These are phyloP conservation scores for Omphalotus guepiniiformis DNA, from an alignment of 768 basidiomycete genomes.

Conservation along the genomic window DNA sequence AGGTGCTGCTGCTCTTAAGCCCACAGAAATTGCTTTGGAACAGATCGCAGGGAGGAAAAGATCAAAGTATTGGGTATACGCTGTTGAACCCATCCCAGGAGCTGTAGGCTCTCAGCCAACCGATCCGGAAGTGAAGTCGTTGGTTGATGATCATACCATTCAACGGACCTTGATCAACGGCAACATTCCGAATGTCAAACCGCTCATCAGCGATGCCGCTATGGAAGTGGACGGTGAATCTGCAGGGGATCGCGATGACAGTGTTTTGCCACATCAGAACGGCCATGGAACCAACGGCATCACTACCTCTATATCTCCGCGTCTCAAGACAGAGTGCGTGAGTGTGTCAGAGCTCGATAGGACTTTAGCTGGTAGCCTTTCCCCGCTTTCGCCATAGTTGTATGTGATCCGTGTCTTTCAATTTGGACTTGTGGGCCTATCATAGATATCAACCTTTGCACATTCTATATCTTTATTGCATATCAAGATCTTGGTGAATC, in stretches of 20 bases:
- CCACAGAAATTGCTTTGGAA: constrained; percentile 71
- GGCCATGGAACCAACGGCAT: constrained; percentile 7
- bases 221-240: constrained; percentile 13
- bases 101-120: constrained; percentile 19
- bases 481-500: too few relatives aligned
- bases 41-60: constrained; percentile 76
- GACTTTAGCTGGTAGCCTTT: constrained; percentile 38
- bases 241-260: constrained; percentile 19
- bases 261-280: constrained; percentile 16
- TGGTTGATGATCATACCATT: constrained; percentile 11
- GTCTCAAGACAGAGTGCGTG: too few relatives aligned
- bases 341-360: constrained; percentile 25
- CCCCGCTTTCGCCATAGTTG: constrained; percentile 36
- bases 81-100: constrained; percentile 64
- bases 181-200: too few relatives aligned
- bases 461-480: too few relatives aligned
- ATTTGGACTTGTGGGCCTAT: too few relatives aligned
- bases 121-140: constrained; percentile 8
- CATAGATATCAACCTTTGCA: too few relatives aligned
- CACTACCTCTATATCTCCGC: constrained; percentile 1
- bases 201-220: constrained; percentile 19
- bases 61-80: constrained; percentile 88
- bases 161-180: too few relatives aligned
- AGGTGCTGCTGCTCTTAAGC: constrained; percentile 64
- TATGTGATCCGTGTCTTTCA: too few relatives aligned